Base-by-base conservation (phyloP, 202 grass and related monocot genomes). In the Eragrostis tef region DNA sequence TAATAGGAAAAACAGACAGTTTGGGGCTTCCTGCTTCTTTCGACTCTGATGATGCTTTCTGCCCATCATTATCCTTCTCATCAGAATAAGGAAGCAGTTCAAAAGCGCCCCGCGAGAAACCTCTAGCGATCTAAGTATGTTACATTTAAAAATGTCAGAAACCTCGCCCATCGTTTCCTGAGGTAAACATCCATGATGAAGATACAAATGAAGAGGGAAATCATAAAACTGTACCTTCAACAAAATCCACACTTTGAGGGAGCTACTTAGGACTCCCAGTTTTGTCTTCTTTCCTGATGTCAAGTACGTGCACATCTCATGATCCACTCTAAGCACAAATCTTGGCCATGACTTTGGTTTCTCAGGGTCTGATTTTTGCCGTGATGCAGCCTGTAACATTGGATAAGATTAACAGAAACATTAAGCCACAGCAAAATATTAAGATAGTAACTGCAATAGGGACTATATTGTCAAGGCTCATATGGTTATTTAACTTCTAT, bases 211-310 rank as follows among this genome's bases (percentile, higher is more conserved):
- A n/a, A n/a, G n/a, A n/a, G n/a, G n/a, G 21, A 47, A 29, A 24
- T 71, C 47, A 68, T 12, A 24, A 74, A 52, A 79, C 21, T 31
- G 13, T 89, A 98, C 94, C 94, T 98, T 87, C 56, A 98, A 91
- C 16, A 91, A 70, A 84, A 98, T 89, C 90, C 88, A 93, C 65
- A 98, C 94, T 89, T 98, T 94, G 46, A 98, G 84, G 70, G 92
- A 87, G 78, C 94, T 91, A 74, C 92, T 91, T 51, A 94, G 88
- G 58, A 93, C 67, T 60, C 88, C 92, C 67, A 92, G 87, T 89
- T 94, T 98, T 50, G 92, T 93, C 68, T 79, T 83, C 72, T 97
- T 89, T 48, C 90, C 88, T 20, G 90, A 92, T 79, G 90, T 98
- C 73, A 98, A 82, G 78, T 94, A 94, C 8, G 89, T 90, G 78